Conservation (phyloP, 768 basidiomycete species). For the Clitopilus hobsonii region DNA sequence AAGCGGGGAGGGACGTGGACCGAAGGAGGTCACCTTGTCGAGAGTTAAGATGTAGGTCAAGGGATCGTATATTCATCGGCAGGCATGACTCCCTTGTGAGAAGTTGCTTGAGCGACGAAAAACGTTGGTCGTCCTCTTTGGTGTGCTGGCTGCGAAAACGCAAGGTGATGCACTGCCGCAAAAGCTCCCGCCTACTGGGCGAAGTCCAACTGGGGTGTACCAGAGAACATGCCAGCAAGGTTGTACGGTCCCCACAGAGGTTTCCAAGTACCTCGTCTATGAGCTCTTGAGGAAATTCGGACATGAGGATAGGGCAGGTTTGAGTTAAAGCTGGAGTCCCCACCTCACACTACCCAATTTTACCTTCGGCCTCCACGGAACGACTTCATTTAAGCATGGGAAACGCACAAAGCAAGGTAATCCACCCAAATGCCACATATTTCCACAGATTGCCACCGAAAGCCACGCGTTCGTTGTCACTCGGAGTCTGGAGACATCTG, state of each 20-base stretch:
- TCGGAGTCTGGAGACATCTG: no score
- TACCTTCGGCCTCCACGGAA: no score
- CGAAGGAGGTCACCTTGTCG: not conserved
- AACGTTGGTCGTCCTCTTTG: not conserved
- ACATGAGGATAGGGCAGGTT: no score
- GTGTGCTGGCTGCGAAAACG: not conserved
- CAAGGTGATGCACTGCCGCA: not conserved
- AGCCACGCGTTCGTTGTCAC: no score
- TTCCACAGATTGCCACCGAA: no score
- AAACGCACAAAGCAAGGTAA: no score
- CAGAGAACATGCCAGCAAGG: not conserved
- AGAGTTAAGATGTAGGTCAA: not conserved
- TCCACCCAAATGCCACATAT: no score
- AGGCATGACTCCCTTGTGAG: no score
- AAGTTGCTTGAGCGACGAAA: not conserved
- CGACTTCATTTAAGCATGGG: no score
- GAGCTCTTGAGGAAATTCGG: not conserved
- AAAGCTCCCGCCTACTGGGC: not conserved
- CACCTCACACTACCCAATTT: no score
- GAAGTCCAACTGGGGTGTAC: not conserved
- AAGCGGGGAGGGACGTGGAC: not conserved
- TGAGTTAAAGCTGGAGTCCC: no score
- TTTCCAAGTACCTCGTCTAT: not conserved
- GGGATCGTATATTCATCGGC: not conserved
- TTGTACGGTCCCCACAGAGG: not conserved